These are phyloP conservation scores for Tillandsia leiboldiana DNA, from an alignment of 176 grass and related monocot species.

Conservation along the genomic window DNA sequence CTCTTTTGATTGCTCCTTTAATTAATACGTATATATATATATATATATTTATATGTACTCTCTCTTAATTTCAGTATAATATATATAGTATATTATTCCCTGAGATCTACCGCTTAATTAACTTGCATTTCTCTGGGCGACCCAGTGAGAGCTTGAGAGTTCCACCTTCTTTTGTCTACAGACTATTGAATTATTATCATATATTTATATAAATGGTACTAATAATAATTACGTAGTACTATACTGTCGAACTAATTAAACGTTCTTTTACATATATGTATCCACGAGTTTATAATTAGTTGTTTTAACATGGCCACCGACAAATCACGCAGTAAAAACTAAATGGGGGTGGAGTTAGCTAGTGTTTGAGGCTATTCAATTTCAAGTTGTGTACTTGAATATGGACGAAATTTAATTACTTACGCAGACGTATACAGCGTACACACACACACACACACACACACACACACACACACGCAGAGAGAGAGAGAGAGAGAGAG, in stretches of 20 bases:
- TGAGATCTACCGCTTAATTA: constrained; percentile 13
- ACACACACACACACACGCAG: too few relatives aligned
- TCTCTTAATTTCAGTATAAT: too few relatives aligned
- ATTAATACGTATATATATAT: neutral
- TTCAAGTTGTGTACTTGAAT: neutral
- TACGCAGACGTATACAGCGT: neutral
- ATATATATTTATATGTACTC: too few relatives aligned
- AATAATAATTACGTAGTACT: too few relatives aligned
- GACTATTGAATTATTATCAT: too few relatives aligned
- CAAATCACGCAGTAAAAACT: neutral
- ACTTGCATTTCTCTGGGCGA: constrained; percentile 13
- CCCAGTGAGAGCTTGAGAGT: constrained; percentile 23
- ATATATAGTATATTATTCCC: constrained; percentile 12
- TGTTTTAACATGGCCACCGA: neutral
- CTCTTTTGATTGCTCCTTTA: constrained; percentile 26
- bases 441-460: neutral
- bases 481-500: neutral
- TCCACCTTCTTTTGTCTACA: constrained; percentile 29
- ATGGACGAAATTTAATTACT: neutral
- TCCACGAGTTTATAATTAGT: neutral
- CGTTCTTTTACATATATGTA: neutral
- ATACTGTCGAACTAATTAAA: too few relatives aligned
- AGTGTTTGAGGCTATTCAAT: neutral
- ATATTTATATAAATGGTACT: too few relatives aligned
- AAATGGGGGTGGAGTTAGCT: neutral